Base-by-base conservation (phyloP, 306 rosid genomes). In the Albizia julibrissin region DNA sequence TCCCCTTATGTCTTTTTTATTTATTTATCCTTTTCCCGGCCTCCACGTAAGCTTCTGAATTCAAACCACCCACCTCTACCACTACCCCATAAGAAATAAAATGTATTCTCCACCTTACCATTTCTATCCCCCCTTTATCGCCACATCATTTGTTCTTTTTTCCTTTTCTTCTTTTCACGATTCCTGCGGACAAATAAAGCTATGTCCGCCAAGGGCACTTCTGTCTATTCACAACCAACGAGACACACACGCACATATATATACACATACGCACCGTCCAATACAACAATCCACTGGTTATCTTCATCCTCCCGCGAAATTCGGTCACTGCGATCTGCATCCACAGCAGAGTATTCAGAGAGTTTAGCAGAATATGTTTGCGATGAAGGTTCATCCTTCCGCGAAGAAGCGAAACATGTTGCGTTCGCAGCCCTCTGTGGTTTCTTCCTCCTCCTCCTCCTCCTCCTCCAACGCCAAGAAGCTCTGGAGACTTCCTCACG, bases 401-500 rank as follows among this genome's bases (percentile, higher is more conserved):
- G 31, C 70, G 10, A 69, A 73, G 65, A 86, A 90, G 65, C 79
- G 76, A 66, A 69, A 61, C 87, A 37, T 42, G 31, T 37, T 67
- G 66, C 76, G 76, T 1, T 49, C 77, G 13, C 85, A 85, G 10
- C 71, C 69, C 78, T 81, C 61, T 26, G 81, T 82, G 65, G 82
- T 81, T 85, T 83, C 90, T 0, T 74, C 87, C 1, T 69, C 87
- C 0, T 4, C 33, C 86, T 74, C 87, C 1, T 69, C 87, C 0
- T 4, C 33, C 86, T 8, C 80, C 11, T 4, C 75, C 21, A 72
- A 18, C 52, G 2, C 77, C 5, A 86, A 79, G 50, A 88, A 85
- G 81, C 90, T 90, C 22, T 74, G 85, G 82, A 85, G 86, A 77
- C 86, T 90, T 3, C 94, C 94, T 5, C 94, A 37, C 40, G 84